Evolutionary conservation across 73 alveolate genomes (phyloP), one percentile per base, ranked within the genome.

Genomic region (Paramecium primaurelia): DNA sequence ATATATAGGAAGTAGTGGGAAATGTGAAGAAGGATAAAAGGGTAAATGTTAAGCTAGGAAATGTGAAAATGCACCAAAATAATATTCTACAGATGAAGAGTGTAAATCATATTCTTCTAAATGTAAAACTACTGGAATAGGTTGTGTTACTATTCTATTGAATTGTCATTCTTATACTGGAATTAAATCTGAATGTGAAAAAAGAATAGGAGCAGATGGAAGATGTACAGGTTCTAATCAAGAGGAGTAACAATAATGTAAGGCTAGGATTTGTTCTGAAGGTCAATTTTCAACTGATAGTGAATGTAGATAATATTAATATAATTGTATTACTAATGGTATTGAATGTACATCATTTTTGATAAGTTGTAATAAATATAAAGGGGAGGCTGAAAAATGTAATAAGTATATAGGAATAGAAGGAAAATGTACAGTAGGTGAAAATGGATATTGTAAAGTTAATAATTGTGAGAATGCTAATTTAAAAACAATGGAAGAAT

Each of bases 41-140:
- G 87, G 60, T 11, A 36, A 36, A 3, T 73, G 87, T 20, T 37
- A 40, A 73, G 87, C 87, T 3, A 73, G 87, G 40, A 73, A 36
- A n/a, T 73, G 87, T 18, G 87, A 73, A 73, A 73, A 14, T 73
- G 87, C 87, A 14, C 87, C 87, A 37, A 37, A 34, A 38, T 12
- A 18, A 20, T 37, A 34, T 47, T 38, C 36, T 40, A 80, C 91
- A 25, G 58, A 80, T 80, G 49, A 59, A 45, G 42, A 49, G 25
- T 80, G 91, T 8, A 26, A 80, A 14, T 45, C 77, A 2, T 80
- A 80, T 11, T 80, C 91, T 32, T 6, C 44, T 20, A 47, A 25
- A 49, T 80, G 91, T 12, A 36, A 40, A 34, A 80, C 91, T 1
- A 80, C 71, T 0, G 91, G 91, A 5, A 20, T 20, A 8, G 87